Conservation (phyloP, 2,329 filamentous ascomycete genomes). For the Penicillium hordei region DNA sequence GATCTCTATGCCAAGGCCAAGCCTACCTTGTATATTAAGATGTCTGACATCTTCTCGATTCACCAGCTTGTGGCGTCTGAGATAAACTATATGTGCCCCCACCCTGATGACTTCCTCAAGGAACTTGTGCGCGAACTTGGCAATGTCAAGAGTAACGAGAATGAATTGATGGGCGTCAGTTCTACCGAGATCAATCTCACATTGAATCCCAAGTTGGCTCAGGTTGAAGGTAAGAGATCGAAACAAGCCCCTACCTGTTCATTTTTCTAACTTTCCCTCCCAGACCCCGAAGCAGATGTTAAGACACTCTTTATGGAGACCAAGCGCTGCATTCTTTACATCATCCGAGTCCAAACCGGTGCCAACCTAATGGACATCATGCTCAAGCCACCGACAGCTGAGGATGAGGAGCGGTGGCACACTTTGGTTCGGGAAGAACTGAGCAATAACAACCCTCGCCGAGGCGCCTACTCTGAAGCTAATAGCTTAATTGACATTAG, state of each 20-base stretch:
- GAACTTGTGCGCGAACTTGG: constrained; percentile 93
- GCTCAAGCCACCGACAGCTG: constrained; percentile 78
- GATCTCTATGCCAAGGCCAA: constrained; percentile 95
- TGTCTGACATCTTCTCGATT: constrained; percentile 94
- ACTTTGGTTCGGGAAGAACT: constrained; percentile 80
- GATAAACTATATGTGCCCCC: constrained; percentile 72
- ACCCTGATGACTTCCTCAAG: constrained; percentile 80
- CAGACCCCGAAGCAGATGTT: constrained; percentile 85
- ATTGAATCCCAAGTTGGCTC: constrained; percentile 82
- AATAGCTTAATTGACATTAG: constrained; percentile 85
- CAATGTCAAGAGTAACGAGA: constrained; percentile 94
- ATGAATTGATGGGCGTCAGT: constrained; percentile 81
- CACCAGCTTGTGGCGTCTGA: constrained; percentile 84
- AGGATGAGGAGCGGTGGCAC: constrained; percentile 89
- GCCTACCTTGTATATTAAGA: constrained; percentile 98
- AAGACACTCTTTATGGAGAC: constrained; percentile 98
- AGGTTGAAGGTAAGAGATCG: constrained; percentile 63
- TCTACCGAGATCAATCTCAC: constrained; percentile 89
- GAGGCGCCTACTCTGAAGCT: constrained; percentile 84
- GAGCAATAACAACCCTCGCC: constrained; percentile 63
- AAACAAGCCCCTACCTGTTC: not conserved
- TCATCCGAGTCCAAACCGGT: constrained; percentile 93
- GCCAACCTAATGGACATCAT: constrained; percentile 92
- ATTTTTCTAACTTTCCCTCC: constrained; percentile 9
- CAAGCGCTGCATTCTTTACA: constrained; percentile 94